Percentiles rank a stretch among this genome's conserved stretches.
Conservation (phyloP, 257 asterid genomes). For the Nicotiana benthamiana region DNA sequence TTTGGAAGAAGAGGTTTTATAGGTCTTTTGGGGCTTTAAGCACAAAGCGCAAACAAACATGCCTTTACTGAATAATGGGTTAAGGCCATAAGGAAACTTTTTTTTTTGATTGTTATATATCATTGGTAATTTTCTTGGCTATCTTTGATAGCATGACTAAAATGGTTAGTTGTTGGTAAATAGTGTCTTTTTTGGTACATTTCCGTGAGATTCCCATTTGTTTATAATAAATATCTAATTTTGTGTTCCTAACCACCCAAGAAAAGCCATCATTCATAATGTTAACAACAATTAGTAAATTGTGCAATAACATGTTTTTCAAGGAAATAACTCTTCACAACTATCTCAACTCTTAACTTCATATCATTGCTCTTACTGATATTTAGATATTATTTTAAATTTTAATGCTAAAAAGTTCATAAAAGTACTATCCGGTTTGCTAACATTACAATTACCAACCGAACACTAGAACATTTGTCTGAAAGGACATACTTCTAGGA, state of each 20-base stretch:
- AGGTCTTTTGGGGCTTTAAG: background rate
- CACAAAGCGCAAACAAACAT: background rate
- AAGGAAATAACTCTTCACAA: background rate
- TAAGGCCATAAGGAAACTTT: no score
- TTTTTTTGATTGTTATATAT: no score
- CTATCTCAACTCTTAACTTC: background rate
- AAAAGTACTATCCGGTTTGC: background rate
- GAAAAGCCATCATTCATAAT: background rate
- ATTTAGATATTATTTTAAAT: background rate
- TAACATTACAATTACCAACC: background rate
- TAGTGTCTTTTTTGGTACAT: no score
- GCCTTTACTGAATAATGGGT: background rate
- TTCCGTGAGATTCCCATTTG: no score
- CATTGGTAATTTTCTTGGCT: no score
- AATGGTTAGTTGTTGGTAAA: no score
- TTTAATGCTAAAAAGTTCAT: background rate
- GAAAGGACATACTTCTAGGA: background rate
- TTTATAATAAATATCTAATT: background rate
- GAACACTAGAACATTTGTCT: background rate
- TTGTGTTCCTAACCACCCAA: background rate
- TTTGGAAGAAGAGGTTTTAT: background rate
- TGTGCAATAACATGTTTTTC: background rate
- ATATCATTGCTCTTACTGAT: background rate
- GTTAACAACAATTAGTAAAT: background rate
- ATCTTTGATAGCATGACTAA: no score